Percentiles rank a stretch among this genome's conserved stretches.
phyloP scores from a whole-genome alignment of 305 asterid species.

The Solanum aculeatissimum region DNA sequence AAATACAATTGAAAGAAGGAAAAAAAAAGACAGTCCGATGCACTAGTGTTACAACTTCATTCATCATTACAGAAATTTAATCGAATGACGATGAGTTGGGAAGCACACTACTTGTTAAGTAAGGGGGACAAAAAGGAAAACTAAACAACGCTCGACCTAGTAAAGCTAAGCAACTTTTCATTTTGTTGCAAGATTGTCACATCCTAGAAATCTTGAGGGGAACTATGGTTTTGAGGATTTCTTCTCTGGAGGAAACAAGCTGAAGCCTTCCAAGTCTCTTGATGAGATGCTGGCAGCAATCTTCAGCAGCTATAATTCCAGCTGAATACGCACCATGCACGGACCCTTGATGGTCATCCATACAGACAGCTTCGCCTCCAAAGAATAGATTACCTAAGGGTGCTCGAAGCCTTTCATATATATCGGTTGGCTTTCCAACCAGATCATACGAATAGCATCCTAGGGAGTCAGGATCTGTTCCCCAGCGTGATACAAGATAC shows the following conservation, averaged over 20 bases:
- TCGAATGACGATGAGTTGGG: no score
- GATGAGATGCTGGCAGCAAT: constrained; percentile 51
- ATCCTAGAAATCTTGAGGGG: constrained; percentile 90
- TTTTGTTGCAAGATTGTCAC: constrained; percentile 9
- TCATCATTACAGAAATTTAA: no score
- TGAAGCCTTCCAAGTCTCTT: constrained; percentile 51
- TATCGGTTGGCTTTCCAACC: constrained; percentile 75
- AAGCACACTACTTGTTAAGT: no score
- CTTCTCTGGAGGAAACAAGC: constrained; percentile 52
- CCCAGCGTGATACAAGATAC: constrained; percentile 85
- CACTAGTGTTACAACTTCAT: no score
- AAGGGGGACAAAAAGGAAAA: neutral
- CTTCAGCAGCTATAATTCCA: constrained; percentile 78
- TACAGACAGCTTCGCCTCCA: constrained; percentile 89
- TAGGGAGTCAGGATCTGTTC: constrained; percentile 63
- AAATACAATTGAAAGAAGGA: no score
- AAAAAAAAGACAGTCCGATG: no score
- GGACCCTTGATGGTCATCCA: constrained; percentile 80
- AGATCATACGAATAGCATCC: constrained; percentile 90
- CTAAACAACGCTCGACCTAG: neutral
- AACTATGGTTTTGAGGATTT: constrained; percentile 41
- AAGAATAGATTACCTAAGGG: constrained; percentile 83
- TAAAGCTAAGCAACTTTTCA: neutral
- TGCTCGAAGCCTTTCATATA: constrained; percentile 78
- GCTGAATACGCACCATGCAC: constrained; percentile 96